Evolutionary conservation across 2,329 filamentous ascomycete species (phyloP).

Genomic region (Xylaria arbuscula): DNA sequence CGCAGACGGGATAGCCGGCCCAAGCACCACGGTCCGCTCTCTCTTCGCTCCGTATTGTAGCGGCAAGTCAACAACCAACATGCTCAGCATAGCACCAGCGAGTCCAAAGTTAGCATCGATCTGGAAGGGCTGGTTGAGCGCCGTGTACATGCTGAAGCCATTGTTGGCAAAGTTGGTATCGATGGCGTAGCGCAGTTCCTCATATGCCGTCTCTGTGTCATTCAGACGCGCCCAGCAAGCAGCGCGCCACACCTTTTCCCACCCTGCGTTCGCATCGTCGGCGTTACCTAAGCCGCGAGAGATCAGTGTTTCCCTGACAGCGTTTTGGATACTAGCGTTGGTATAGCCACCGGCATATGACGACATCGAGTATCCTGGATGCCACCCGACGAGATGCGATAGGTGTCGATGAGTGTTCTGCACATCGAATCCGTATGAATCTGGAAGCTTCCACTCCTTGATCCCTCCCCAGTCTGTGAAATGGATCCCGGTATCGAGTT

Average conservation of each 20-base stretch:
- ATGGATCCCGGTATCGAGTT: constrained; percentile 50
- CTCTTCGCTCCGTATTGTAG: constrained; percentile 37
- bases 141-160: constrained; percentile 63
- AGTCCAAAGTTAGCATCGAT: constrained; percentile 69
- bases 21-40: constrained; percentile 55
- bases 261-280: constrained; percentile 63
- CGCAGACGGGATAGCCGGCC: constrained; percentile 58
- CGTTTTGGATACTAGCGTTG: constrained; percentile 56
- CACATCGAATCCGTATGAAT: constrained; percentile 46
- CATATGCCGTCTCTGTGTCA: constrained; percentile 60
- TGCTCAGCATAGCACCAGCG: constrained; percentile 60
- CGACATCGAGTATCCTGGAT: constrained; percentile 63
- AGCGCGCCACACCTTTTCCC: constrained; percentile 68
- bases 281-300: constrained; percentile 57
- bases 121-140: constrained; percentile 61
- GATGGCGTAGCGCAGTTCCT: constrained; percentile 60
- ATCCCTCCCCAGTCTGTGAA: constrained; percentile 48
- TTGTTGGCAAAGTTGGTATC: constrained; percentile 62
- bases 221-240: constrained; percentile 68
- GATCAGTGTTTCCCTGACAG: constrained; percentile 58
- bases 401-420: constrained; percentile 58
- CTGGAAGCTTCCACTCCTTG: constrained; percentile 53
- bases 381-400: constrained; percentile 67
- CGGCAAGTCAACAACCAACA: constrained; percentile 64
- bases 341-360: constrained; percentile 56